These are phyloP conservation scores for Pythium vanterpoolii DNA, from an alignment of 352 stramenopile genomes.

Conservation along the genomic window DNA sequence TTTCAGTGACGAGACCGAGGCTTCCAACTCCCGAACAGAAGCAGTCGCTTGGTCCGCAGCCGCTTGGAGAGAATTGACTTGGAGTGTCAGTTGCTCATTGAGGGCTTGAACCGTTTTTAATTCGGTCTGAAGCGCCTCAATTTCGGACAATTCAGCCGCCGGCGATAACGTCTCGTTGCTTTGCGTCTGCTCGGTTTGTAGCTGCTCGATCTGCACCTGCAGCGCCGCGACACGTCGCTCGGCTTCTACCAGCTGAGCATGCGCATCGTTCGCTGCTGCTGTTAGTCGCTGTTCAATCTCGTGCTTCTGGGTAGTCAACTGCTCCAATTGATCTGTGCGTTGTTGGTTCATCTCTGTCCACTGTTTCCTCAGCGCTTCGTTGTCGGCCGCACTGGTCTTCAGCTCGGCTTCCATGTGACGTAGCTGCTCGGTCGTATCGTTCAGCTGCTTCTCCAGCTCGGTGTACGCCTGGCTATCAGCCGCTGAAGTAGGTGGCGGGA, in stretches of 20 bases:
- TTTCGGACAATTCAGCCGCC: neutral
- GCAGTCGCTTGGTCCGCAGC: neutral
- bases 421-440: conserved; percentile 42
- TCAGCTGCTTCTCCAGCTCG: conserved; percentile 29
- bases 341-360: conserved; percentile 23
- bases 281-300: conserved; percentile 28
- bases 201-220: conserved; percentile 10
- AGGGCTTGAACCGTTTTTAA: neutral
- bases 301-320: conserved; percentile 16
- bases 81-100: neutral
- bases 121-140: neutral
- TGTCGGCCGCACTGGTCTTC: conserved; percentile 24
- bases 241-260: neutral
- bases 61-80: conserved; percentile 1
- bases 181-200: conserved; percentile 1
- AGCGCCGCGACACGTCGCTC: conserved; percentile 6
- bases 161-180: neutral
- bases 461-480: neutral
- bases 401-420: conserved; percentile 38
- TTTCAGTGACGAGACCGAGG: neutral
- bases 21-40: neutral
- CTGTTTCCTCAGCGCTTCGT: conserved; percentile 23
- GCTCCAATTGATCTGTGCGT: conserved; percentile 10
- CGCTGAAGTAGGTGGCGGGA: neutral
- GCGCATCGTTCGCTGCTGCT: conserved; percentile 9